Evolutionary conservation across 2,329 filamentous ascomycete species (phyloP).

Genomic region (Paracoccidioides lutzii): DNA sequence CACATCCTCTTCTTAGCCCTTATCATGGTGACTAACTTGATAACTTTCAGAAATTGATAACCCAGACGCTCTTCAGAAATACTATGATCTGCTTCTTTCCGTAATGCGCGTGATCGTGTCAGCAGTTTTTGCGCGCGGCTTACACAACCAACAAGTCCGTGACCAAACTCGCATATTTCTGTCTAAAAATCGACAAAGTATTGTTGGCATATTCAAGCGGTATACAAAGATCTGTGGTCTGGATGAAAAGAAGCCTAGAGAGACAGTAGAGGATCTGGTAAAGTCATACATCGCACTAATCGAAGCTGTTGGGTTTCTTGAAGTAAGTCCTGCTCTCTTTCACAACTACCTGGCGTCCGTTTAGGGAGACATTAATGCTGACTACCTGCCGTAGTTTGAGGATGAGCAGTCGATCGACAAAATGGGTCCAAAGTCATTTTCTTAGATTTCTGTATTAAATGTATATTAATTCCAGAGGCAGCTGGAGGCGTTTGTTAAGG

Average conservation of each 20-base stretch:
- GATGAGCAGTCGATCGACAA: conserved; percentile 16
- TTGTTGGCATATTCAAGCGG: conserved; percentile 82
- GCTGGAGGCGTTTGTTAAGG: not conserved
- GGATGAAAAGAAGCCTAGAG: conserved; percentile 38
- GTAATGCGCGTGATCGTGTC: conserved; percentile 72
- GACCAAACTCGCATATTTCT: conserved; percentile 70
- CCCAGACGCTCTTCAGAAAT: conserved; percentile 57
- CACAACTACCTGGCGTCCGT: not conserved
- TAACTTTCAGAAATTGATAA: conserved; percentile 48
- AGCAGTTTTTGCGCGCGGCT: conserved; percentile 66
- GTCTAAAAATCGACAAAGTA: conserved; percentile 65
- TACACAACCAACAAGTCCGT: conserved; percentile 61
- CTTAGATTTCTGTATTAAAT: not conserved
- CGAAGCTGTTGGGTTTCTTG: conserved; percentile 67
- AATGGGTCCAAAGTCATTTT: not conserved
- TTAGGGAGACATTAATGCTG: not conserved
- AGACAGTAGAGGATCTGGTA: conserved; percentile 61
- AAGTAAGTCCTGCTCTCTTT: conserved; percentile 46
- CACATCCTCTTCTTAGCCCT: conserved; percentile 4
- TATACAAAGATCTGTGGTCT: conserved; percentile 60
- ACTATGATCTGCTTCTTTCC: conserved; percentile 71
- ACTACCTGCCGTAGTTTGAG: conserved; percentile 25
- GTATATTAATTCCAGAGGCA: not conserved
- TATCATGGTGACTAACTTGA: not conserved
- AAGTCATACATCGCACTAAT: conserved; percentile 78